Evolutionary conservation across 257 asterid species (phyloP), one percentile per base, ranked within the genome.

Genomic region (Solanum microdontum): DNA sequence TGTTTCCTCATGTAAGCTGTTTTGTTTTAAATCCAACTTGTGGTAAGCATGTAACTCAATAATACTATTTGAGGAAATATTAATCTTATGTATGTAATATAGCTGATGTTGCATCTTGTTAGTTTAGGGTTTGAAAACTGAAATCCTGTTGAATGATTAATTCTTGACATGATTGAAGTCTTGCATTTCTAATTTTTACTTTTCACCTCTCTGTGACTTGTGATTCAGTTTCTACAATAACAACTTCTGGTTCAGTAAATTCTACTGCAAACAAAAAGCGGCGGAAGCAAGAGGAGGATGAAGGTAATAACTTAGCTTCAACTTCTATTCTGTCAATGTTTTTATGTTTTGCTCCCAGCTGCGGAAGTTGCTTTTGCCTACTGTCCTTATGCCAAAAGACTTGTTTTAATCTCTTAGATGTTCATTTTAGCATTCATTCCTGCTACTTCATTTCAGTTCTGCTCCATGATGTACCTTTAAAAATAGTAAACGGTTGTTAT

Each of bases 221-320:
- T 66, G 84, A 77, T 72, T 69, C 64, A 74, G 43, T 34, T 84
- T 79, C 84, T 82, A 55, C 64, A 70, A 37, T 70, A 33, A 72
- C 85, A 87, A 26, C 28, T 84, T 68, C 70, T 58, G 86, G 51
- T 62, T 88, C 83, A 19, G 39, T 30, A 24, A 73, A 60, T 24
- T 82, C 90, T 88, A 85, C 92, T 28, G 91, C 95, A 3, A 94
- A 94, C 91, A 96, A 88, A 83, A 96, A 95, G 93, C 90, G 87
- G 84, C 93, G 37, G 91, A 96, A 94, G 90, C 91, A 90, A 89
- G 97, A 89, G 90, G 92, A 88, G 87, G 95, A 89, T 90, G 94
- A 94, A 93, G 98, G 99, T 96, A 72, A 69, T 87, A 21, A 39
- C 84, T 87, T 74, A 83, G 58, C 64, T 26, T 23, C 43, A 11